A percentile compares a stretch with the other conserved stretches of the same genome.
These are phyloP conservation scores for Pterulicium gracile DNA, from an alignment of 1,284 basidiomycete species.

Conservation along the genomic window DNA sequence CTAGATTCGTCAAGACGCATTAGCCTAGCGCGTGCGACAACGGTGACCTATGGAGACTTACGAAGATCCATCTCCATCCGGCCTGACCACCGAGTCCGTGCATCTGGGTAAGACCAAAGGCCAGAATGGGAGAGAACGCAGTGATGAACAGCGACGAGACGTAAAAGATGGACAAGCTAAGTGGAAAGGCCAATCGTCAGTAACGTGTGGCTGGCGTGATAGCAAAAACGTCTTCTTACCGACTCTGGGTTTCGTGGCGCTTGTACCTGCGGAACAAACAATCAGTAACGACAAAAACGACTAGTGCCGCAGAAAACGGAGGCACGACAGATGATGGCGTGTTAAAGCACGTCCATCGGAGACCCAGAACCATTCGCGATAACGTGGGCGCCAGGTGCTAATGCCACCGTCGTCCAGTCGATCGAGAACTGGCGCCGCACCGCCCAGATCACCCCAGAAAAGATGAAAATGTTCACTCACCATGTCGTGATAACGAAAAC, in stretches of 20 bases:
- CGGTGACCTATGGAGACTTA: conserved; percentile 14
- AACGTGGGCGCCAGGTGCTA: too few relatives aligned
- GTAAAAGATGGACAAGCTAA: conserved; percentile 10
- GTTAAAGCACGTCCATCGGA: too few relatives aligned
- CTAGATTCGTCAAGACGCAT: conserved; percentile 14
- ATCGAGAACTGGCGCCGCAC: too few relatives aligned
- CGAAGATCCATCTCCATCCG: conserved; percentile 41
- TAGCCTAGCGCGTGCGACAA: background rate
- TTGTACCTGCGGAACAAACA: background rate
- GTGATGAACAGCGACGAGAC: conserved; percentile 10
- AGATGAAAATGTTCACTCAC: conserved; percentile 29
- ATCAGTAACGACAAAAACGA: conserved; percentile 9
- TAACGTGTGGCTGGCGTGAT: background rate
- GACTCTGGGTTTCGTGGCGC: conserved; percentile 1
- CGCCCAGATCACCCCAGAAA: too few relatives aligned
- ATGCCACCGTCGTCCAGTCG: too few relatives aligned
- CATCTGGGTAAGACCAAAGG: conserved; percentile 8
- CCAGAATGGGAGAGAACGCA: conserved; percentile 11
- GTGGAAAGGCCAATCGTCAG: background rate
- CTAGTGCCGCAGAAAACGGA: background rate
- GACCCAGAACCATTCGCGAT: too few relatives aligned
- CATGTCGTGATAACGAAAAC: conserved; percentile 36
- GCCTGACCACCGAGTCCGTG: conserved; percentile 7
- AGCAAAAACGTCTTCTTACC: conserved; percentile 17
- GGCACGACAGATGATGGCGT: too few relatives aligned